Percentiles rank a stretch among this genome's conserved stretches.
These are phyloP conservation scores for Lentinus polychrous DNA, from an alignment of 1,284 basidiomycete species.

Conservation along the genomic window DNA sequence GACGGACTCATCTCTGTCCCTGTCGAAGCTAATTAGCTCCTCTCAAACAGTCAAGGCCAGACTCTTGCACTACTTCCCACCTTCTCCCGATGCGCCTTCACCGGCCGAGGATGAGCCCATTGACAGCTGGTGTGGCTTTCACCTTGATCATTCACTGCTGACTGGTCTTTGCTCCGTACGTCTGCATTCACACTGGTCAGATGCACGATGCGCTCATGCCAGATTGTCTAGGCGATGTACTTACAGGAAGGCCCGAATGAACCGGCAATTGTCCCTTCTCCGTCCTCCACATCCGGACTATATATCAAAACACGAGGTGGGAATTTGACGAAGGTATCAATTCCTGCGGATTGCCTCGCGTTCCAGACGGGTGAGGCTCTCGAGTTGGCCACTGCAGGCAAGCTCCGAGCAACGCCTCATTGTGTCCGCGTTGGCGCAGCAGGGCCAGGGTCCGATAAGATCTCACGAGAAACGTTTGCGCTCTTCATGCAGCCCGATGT, in stretches of 20 bases:
- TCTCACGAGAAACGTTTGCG: conserved; percentile 83
- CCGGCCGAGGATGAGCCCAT: conserved; percentile 51
- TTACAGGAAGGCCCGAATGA: conserved; percentile 39
- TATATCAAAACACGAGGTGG: conserved; percentile 84
- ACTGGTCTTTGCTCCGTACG: conserved; percentile 84
- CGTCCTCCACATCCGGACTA: conserved; percentile 72
- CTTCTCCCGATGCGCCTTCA: conserved; percentile 32
- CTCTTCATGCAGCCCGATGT: conserved; percentile 92
- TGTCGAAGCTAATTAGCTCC: conserved; percentile 53
- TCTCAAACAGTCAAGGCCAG: conserved; percentile 79
- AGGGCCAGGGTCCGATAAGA: conserved; percentile 32
- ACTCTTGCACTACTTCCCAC: conserved; percentile 87
- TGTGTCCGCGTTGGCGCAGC: conserved; percentile 70
- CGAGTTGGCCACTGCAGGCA: conserved; percentile 73
- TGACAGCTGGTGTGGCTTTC: conserved; percentile 81
- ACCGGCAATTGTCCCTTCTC: conserved; percentile 51
- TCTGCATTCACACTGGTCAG: neutral
- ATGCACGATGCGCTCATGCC: neutral
- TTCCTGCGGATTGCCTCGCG: conserved; percentile 75
- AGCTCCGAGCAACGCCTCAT: conserved; percentile 82
- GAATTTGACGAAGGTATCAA: conserved; percentile 70
- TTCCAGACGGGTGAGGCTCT: conserved; percentile 94
- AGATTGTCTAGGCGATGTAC: conserved; percentile 65
- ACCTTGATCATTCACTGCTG: conserved; percentile 80
- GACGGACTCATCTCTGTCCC: conserved; percentile 54